A percentile compares a stretch with the other conserved stretches of the same genome.
These are phyloP conservation scores for Kentomonas sorsogonicus DNA, from an alignment of 208 protist species.

Conservation along the genomic window DNA sequence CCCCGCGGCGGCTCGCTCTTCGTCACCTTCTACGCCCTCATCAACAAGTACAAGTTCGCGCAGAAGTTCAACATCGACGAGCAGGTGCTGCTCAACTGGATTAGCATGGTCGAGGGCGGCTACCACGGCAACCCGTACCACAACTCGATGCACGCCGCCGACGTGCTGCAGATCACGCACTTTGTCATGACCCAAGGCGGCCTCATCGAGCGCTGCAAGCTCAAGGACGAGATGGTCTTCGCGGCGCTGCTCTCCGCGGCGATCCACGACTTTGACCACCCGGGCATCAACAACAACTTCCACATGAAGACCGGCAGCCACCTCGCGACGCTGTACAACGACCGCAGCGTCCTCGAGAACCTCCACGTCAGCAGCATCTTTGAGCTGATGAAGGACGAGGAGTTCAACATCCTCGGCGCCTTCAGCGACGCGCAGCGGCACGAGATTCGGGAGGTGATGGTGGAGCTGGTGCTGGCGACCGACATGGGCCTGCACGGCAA, in stretches of 20 bases:
- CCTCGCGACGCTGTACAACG: conserved; percentile 92
- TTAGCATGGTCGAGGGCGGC: conserved; percentile 84
- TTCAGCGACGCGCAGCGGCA: conserved; percentile 75
- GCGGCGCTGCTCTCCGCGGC: conserved; percentile 86
- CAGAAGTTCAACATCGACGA: conserved; percentile 91
- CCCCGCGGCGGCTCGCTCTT: conserved; percentile 75
- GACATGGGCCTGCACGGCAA: conserved; percentile 91
- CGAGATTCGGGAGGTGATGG: conserved; percentile 84
- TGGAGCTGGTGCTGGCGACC: conserved; percentile 93
- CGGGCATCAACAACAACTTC: conserved; percentile 94
- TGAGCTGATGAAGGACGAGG: conserved; percentile 83
- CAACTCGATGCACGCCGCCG: conserved; percentile 92
- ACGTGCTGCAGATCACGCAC: conserved; percentile 87
- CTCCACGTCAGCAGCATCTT: conserved; percentile 90
- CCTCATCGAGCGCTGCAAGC: conserved; percentile 54
- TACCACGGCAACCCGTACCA: conserved; percentile 91
- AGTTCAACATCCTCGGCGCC: conserved; percentile 74
- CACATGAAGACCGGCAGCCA: conserved; percentile 82
- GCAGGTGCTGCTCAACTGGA: conserved; percentile 83
- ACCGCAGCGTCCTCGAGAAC: conserved; percentile 94
- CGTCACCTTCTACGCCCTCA: conserved; percentile 81
- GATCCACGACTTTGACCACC: conserved; percentile 96
- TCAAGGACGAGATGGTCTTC: conserved; percentile 85
- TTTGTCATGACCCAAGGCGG: conserved; percentile 79
- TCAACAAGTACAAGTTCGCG: conserved; percentile 80